Base-by-base conservation (phyloP, 176 grass and related monocot genomes). In the Typha latifolia region DNA sequence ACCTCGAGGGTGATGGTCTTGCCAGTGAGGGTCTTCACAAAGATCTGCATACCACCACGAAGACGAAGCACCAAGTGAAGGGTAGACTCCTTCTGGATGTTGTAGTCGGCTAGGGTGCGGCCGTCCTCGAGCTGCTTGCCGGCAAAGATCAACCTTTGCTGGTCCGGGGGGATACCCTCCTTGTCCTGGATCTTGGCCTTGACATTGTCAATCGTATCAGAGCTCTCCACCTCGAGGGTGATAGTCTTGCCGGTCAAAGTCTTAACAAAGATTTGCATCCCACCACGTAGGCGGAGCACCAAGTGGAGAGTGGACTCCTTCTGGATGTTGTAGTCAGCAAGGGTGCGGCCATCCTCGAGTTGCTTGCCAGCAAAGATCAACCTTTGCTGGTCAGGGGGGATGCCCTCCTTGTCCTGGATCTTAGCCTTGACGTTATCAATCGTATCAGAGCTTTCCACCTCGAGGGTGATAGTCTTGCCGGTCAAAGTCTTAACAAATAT, bases 321-420 rank as follows among this genome's bases (percentile, higher is more conserved):
- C 48, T 89, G 82, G 68, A 90, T 89, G 67, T 89, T 89, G 71
- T 90, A 90, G 63, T 90, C 87, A 0, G 87, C 87, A 0, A 90
- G 52, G 21, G 87, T 90, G 1, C 87, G 82, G 51, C 86, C 86
- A 3, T 89, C 86, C 78, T 89, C 86, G 0, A 89, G 86, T 59
- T 89, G 86, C 71, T 88, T 88, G 1, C 85, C 85, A 0, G 85
- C 85, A 0, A 88, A 88, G 51, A 88, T 88, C 0, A 88, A 64
- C 2, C 85, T 67, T 49, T 88, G 85, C 85, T 89, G 81, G 61
- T 88, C 85, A n/a, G 85, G 85, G 0, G 85, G 85, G 0, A 88
- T 84, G 24, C 85, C 85, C 49, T 88, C 85, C 81, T 88, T 88
- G 69, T 88, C 85, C 81, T 88, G 85, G 51, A 88, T 88, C 69